A percentile compares a stretch with the other conserved stretches of the same genome.
phyloP scores from a whole-genome alignment of 1,139 yeast genomes.

The Tardiomyces blankii region DNA sequence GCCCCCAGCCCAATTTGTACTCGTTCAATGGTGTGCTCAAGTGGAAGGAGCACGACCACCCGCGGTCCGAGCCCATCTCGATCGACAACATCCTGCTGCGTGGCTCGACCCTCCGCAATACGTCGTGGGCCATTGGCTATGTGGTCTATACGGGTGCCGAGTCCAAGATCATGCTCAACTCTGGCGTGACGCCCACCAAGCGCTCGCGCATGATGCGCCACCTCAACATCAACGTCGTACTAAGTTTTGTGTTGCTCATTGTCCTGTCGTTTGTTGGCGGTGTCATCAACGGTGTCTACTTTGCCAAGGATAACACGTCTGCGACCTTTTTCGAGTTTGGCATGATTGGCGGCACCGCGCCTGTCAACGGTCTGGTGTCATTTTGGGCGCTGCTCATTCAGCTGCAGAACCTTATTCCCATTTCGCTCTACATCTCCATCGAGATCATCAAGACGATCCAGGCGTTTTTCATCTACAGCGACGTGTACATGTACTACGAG shows the following conservation, averaged over 20 bases:
- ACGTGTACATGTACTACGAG: constrained; percentile 74
- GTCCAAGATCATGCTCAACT: constrained; percentile 84
- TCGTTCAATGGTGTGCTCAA: constrained; percentile 69
- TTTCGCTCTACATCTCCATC: constrained; percentile 85
- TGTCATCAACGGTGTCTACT: constrained; percentile 68
- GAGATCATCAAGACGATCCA: constrained; percentile 92
- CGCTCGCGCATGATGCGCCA: constrained; percentile 74
- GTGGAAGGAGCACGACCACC: constrained; percentile 29
- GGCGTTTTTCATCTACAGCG: constrained; percentile 87
- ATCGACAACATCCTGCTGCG: constrained; percentile 73
- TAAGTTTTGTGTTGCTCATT: constrained; percentile 68
- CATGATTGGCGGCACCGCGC: constrained; percentile 49
- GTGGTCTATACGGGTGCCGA: constrained; percentile 88
- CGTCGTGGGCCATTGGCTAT: constrained; percentile 90
- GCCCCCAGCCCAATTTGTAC: constrained; percentile 77
- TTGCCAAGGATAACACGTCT: constrained; percentile 41
- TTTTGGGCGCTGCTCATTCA: constrained; percentile 86
- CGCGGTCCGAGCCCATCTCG: constrained; percentile 48
- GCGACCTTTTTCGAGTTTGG: constrained; percentile 63
- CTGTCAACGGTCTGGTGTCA: constrained; percentile 70
- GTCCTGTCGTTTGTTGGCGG: constrained; percentile 76
- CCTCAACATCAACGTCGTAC: constrained; percentile 68
- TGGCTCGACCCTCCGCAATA: constrained; percentile 83
- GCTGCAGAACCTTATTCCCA: constrained; percentile 88
- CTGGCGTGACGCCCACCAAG: constrained; percentile 90